These are phyloP conservation scores for Rhododendron ferrugineum DNA, from an alignment of 148 eudicot genomes.

Conservation along the genomic window DNA sequence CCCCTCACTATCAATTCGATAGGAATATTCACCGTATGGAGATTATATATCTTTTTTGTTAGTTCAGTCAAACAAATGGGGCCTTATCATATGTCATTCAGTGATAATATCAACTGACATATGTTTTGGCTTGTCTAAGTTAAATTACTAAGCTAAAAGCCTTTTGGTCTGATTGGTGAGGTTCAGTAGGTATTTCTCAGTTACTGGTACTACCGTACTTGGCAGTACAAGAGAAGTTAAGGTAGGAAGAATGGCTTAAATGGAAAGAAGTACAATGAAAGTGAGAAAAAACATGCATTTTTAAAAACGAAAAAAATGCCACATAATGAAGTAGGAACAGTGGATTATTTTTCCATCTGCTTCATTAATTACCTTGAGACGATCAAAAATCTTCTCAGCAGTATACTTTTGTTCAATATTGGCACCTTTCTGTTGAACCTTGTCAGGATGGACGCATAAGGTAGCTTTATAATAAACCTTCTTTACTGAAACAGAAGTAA, in stretches of 20 bases:
- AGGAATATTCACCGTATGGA: background rate
- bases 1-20: background rate
- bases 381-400: slow-evolving; percentile 86
- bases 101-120: background rate
- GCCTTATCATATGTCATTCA: background rate
- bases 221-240: background rate
- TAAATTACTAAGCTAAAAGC: background rate
- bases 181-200: background rate
- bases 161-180: background rate
- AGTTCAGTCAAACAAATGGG: background rate
- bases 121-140: background rate
- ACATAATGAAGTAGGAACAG: background rate
- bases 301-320: background rate
- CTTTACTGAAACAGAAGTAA: slow-evolving; percentile 75
- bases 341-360: background rate
- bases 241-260: background rate
- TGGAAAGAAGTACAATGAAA: background rate
- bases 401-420: slow-evolving; percentile 63
- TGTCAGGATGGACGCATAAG: slow-evolving; percentile 87
- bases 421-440: slow-evolving; percentile 92
- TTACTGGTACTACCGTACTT: background rate
- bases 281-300: background rate
- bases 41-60: background rate
- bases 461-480: slow-evolving; percentile 74
- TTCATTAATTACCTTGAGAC: slow-evolving; percentile 59